Conservation (phyloP, 148 eudicot species). For the Nepenthes gracilis region DNA sequence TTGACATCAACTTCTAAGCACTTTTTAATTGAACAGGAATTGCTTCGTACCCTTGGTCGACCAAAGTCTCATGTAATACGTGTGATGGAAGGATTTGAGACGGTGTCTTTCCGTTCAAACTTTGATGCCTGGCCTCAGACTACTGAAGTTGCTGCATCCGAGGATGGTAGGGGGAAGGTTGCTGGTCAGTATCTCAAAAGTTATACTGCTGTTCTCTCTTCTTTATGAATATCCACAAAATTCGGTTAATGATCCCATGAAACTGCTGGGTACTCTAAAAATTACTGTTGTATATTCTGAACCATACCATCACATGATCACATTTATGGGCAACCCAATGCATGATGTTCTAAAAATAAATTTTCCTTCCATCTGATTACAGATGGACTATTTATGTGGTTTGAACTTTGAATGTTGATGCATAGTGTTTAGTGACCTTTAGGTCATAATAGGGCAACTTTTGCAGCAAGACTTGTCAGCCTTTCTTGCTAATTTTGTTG, state of each 20-base stretch:
- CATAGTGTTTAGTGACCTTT: not conserved
- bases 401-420: not conserved
- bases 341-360: not conserved
- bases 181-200: slow-evolving; percentile 51
- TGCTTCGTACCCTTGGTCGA: slow-evolving; percentile 49
- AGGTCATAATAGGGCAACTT: not conserved
- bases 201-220: not conserved
- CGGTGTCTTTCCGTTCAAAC: slow-evolving; percentile 52
- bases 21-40: slow-evolving; percentile 35
- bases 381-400: not conserved
- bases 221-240: not conserved
- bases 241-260: not conserved
- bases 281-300: too few species aligned
- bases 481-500: slow-evolving; percentile 1
- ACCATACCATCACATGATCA: too few species aligned
- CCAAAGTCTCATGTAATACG: slow-evolving; percentile 65
- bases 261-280: not conserved
- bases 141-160: slow-evolving; percentile 49
- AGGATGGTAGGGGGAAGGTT: slow-evolving; percentile 95
- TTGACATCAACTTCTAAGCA: not conserved
- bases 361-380: not conserved
- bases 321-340: not conserved
- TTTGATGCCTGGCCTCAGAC: slow-evolving; percentile 77
- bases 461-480: not conserved
- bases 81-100: slow-evolving; percentile 78